Evolutionary conservation across 2,329 filamentous ascomycete species (phyloP).

Genomic region (Escovopsis sp.): DNA sequence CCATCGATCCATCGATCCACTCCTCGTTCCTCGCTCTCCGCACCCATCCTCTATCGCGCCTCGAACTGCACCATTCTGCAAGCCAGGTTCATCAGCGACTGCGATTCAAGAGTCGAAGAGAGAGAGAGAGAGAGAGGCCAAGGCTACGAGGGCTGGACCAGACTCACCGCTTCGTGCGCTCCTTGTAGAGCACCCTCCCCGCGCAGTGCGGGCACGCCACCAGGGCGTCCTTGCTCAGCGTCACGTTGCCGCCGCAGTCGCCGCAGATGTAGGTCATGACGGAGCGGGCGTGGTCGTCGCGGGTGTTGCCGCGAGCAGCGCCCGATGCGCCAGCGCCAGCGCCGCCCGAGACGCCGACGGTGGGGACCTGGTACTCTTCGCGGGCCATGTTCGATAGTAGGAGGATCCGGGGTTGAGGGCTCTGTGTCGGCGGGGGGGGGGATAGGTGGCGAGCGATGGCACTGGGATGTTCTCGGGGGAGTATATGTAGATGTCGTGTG

Average conservation of each 20-base stretch:
- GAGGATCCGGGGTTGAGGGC: neutral
- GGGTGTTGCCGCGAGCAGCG: slow-evolving; percentile 20
- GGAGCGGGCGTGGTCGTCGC: slow-evolving; percentile 24
- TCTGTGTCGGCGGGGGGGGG: neutral
- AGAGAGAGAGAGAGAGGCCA: neutral
- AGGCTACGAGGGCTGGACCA: too few relatives aligned
- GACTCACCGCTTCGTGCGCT: slow-evolving; percentile 85
- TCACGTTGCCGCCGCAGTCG: slow-evolving; percentile 28
- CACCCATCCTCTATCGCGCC: slow-evolving; percentile 46
- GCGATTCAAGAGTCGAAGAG: neutral
- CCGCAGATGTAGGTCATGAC: slow-evolving; percentile 28
- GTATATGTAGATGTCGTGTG: too few relatives aligned
- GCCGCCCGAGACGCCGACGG: slow-evolving; percentile 30
- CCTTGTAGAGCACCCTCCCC: slow-evolving; percentile 92
- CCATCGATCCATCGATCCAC: too few relatives aligned
- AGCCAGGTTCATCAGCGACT: neutral
- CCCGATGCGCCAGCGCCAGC: slow-evolving; percentile 26
- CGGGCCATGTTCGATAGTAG: slow-evolving; percentile 37
- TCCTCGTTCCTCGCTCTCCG: too few relatives aligned
- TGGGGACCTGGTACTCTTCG: slow-evolving; percentile 65
- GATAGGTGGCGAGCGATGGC: too few relatives aligned
- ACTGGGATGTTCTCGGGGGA: too few relatives aligned
- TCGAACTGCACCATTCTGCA: slow-evolving; percentile 95
- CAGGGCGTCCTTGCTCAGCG: slow-evolving; percentile 33
- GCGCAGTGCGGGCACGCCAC: slow-evolving; percentile 49